Percentiles rank a stretch among this genome's conserved stretches.
Conservation (phyloP, 208 protist species). For the Leishmania amazonensis region DNA sequence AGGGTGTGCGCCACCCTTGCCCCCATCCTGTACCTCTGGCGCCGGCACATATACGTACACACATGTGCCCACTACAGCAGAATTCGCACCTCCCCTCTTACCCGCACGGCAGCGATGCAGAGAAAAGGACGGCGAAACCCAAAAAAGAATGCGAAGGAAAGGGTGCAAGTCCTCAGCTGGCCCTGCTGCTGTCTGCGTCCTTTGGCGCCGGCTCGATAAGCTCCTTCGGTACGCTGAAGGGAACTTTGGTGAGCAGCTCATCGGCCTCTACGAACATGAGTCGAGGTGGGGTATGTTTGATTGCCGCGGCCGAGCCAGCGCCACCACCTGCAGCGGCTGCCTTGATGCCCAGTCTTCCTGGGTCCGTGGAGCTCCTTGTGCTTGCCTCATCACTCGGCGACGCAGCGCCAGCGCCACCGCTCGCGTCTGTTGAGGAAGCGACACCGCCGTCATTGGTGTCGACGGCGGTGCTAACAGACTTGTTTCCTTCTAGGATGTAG, state of each 20-base stretch:
- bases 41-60: background rate
- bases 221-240: conserved; percentile 80
- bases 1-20: background rate
- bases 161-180: background rate
- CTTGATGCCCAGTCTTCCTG: background rate
- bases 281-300: conserved; percentile 6
- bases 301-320: background rate
- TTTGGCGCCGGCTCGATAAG: conserved; percentile 39
- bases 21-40: background rate
- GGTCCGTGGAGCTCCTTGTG: background rate
- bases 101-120: background rate
- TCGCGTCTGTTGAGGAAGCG: background rate
- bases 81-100: background rate
- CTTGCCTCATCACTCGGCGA: background rate
- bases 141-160: background rate
- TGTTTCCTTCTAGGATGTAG: conserved; percentile 73
- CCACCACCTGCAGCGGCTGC: background rate
- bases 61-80: background rate
- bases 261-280: conserved; percentile 77
- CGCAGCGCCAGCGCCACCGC: background rate
- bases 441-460: background rate
- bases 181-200: background rate
- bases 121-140: background rate
- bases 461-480: background rate
- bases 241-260: conserved; percentile 64